phyloP scores from a whole-genome alignment of 306 rosid genomes.

The Medicago lupulina region DNA sequence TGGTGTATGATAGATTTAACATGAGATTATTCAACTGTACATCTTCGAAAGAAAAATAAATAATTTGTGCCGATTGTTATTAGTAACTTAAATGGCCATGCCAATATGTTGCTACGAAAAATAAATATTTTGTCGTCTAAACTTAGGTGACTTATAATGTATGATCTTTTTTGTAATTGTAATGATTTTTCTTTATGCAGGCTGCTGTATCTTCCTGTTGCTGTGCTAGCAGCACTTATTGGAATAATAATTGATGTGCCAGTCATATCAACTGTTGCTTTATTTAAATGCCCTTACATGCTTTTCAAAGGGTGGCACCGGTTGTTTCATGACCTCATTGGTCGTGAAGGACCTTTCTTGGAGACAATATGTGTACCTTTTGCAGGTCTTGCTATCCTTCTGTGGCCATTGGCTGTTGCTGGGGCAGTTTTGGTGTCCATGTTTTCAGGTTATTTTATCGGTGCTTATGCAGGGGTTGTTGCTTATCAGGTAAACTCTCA shows the following conservation, averaged over 20 bases:
- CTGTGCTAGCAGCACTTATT: slow-evolving; percentile 64
- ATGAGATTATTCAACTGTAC: not conserved
- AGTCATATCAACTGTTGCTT: slow-evolving; percentile 74
- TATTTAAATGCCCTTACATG: slow-evolving; percentile 84
- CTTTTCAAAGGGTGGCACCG: slow-evolving; percentile 94
- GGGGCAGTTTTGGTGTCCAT: slow-evolving; percentile 78
- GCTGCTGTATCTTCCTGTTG: slow-evolving; percentile 79
- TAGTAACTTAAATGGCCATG: slow-evolving; percentile 10
- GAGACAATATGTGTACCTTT: slow-evolving; percentile 98
- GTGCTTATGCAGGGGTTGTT: slow-evolving; percentile 82
- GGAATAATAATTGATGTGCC: slow-evolving; percentile 76
- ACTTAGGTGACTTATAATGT: slow-evolving; percentile 12
- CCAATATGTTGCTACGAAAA: slow-evolving; percentile 19
- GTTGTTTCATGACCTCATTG: slow-evolving; percentile 93
- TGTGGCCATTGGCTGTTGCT: slow-evolving; percentile 96
- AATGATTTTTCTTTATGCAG: slow-evolving; percentile 52
- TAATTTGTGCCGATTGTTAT: not conserved
- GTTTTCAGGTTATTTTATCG: slow-evolving; percentile 74
- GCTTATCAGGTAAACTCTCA: slow-evolving; percentile 74
- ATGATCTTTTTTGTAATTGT: slow-evolving; percentile 24
- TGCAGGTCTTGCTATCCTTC: slow-evolving; percentile 92
- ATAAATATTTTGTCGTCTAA: not conserved
- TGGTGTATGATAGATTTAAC: slow-evolving; percentile 1
- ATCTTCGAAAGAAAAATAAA: slow-evolving; percentile 13
- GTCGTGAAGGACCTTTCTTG: slow-evolving; percentile 99